Base-by-base conservation (phyloP, 2,329 filamentous ascomycete genomes). In the Colletotrichum kahawae region DNA sequence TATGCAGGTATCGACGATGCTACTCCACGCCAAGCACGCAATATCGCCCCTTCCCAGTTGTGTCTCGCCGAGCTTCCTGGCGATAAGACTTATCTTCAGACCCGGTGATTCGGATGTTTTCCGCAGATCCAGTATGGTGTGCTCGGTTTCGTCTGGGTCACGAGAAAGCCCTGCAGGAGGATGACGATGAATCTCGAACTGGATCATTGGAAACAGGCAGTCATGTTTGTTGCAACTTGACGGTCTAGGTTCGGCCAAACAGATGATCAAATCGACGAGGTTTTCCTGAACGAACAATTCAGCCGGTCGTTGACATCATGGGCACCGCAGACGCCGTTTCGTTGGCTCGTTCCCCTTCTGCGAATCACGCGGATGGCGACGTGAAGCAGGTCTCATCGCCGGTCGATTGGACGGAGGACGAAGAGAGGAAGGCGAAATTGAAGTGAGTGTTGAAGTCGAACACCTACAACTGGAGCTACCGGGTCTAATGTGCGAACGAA, bases 351-450 rank as follows among this genome's bases (percentile, higher is more conserved):
- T 36, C 59, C 10, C 8, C 31, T 21, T 33, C 33, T 7, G 18
- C 51, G 18, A 31, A 38, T 31, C 21, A 7, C 14, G 14, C 7
- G 16, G 51, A 59, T 12, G n/a, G 27, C 21, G 51, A 68, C 10
- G 12, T 24, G 21, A 68, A 68, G 24, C 7, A 24, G 48, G 9
- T 8, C 18, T 12, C n/a, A 14, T 34, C 33, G n/a, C 51, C 16
- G n/a, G 33, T 59, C 8, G 83, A 86, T 70, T 85, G 84, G 84
- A 80, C 77, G 5, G 65, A 60, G 0, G 82, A 84, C 48, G 84
- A 86, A 74, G 84, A 85, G 77, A 54, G 12, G 31, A 83, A 78
- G 70, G 84, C 83, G 14, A 85, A 86, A 79, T 79, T 82, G 69
- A 86, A 85, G 83, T 84, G 48, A 80, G 82, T 77, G 14, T 56